Conservation (phyloP, 2,329 filamentous ascomycete genomes). For the Trichoderma hamatum region DNA sequence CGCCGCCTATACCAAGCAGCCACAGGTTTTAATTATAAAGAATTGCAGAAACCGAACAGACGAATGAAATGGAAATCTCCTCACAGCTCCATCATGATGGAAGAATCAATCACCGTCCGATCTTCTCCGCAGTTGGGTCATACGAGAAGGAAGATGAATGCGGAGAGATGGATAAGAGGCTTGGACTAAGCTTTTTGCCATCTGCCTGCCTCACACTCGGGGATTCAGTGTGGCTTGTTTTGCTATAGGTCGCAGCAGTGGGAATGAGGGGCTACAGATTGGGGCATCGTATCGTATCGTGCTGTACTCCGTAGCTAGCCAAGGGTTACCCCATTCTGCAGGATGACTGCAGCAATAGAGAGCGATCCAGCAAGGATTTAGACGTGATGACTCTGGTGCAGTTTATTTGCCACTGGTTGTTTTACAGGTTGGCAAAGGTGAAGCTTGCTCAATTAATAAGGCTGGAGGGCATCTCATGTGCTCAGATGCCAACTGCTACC, state of each 20-base stretch:
- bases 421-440: no score
- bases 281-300: neutral
- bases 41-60: neutral
- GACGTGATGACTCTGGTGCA: no score
- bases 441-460: neutral
- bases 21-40: neutral
- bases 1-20: neutral
- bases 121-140: conserved; percentile 13
- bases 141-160: neutral
- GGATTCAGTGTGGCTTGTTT: neutral
- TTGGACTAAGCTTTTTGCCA: neutral
- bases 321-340: neutral
- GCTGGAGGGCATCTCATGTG: neutral
- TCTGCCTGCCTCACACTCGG: neutral
- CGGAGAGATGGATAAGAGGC: neutral
- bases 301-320: neutral
- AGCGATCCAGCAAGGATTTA: neutral
- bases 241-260: neutral
- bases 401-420: neutral
- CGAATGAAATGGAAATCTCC: neutral
- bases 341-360: neutral
- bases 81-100: neutral
- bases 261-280: neutral
- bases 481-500: neutral
- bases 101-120: neutral